Percentiles rank a stretch among this genome's conserved stretches.
Evolutionary conservation across 2,329 filamentous ascomycete genomes (phyloP).

Genomic region (Fusarium tricinctum): DNA sequence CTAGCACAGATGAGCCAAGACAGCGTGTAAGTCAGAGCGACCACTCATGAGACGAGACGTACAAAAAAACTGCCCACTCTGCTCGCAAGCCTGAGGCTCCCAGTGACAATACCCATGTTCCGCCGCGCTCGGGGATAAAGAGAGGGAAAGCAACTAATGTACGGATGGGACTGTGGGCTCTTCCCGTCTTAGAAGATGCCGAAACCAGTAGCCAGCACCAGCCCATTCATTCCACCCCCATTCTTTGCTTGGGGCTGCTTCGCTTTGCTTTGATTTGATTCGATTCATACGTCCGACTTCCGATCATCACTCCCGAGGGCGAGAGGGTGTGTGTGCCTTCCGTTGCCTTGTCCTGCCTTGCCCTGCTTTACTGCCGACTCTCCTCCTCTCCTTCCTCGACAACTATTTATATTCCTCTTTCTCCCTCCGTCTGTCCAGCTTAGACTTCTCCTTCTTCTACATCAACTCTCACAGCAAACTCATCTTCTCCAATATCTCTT

Average conservation of each 20-base stretch:
- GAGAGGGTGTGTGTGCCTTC: slow-evolving; percentile 18
- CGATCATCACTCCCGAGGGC: slow-evolving; percentile 34
- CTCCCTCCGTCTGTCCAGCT: slow-evolving; percentile 21
- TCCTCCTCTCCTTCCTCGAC: slow-evolving; percentile 12
- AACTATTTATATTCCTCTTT: slow-evolving; percentile 43
- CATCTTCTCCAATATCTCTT: slow-evolving; percentile 4
- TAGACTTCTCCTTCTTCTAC: neutral
- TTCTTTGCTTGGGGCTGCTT: neutral
- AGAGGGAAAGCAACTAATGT: neutral
- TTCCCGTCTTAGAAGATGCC: slow-evolving; percentile 2
- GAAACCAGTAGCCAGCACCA: slow-evolving; percentile 12
- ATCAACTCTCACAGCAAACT: slow-evolving; percentile 6
- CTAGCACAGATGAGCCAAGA: slow-evolving; percentile 19
- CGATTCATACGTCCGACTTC: slow-evolving; percentile 13
- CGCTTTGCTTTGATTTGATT: neutral
- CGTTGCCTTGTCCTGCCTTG: slow-evolving; percentile 5
- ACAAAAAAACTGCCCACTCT: slow-evolving; percentile 18
- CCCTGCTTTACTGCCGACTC: neutral
- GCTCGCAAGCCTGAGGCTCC: slow-evolving; percentile 18
- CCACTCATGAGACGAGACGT: neutral
- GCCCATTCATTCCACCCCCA: slow-evolving; percentile 16
- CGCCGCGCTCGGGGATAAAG: slow-evolving; percentile 15
- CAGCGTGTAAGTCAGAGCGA: slow-evolving; percentile 37
- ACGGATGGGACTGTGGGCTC: no score
- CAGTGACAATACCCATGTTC: slow-evolving; percentile 7